Conservation (phyloP, 2,329 filamentous ascomycete species). For the Coniosporium tulheliwenetii region DNA sequence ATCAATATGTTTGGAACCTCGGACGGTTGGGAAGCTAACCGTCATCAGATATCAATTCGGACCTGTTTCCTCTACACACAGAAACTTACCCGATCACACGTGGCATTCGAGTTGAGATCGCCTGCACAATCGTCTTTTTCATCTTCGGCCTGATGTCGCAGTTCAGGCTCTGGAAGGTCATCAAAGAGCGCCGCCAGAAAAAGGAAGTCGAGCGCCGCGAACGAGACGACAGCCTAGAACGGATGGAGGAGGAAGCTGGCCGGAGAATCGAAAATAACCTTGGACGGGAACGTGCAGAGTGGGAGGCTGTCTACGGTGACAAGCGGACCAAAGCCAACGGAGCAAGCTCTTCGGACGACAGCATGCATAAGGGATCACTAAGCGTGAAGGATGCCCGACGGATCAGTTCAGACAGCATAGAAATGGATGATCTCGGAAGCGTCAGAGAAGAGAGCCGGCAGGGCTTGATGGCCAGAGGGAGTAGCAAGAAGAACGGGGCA, state of each 20-base stretch:
- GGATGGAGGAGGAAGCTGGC: constrained; percentile 56
- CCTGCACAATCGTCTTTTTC: constrained; percentile 58
- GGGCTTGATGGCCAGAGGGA: constrained; percentile 24
- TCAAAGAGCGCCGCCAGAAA: constrained; percentile 38
- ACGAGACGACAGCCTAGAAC: constrained; percentile 41
- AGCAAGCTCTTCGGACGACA: constrained; percentile 24
- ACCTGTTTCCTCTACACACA: constrained; percentile 63
- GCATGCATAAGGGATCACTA: constrained; percentile 16
- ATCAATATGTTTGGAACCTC: not conserved
- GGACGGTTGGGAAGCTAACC: not conserved
- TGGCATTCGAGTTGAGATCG: constrained; percentile 74
- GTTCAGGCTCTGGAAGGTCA: constrained; percentile 69
- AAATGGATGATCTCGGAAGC: constrained; percentile 35
- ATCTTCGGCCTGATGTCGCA: constrained; percentile 70
- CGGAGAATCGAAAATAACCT: constrained; percentile 48
- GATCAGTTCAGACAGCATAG: constrained; percentile 32
- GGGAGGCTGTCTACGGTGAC: constrained; percentile 66
- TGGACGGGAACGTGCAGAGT: constrained; percentile 46
- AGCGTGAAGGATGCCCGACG: constrained; percentile 19
- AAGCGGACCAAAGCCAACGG: constrained; percentile 25
- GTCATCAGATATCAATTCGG: constrained; percentile 48
- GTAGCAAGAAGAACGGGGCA: constrained; percentile 19
- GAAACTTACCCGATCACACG: constrained; percentile 72
- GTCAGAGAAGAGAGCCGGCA: constrained; percentile 14
- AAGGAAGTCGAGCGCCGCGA: constrained; percentile 30